phyloP scores from a whole-genome alignment of 108 stramenopile species.

The Skeletonema marinoi region DNA sequence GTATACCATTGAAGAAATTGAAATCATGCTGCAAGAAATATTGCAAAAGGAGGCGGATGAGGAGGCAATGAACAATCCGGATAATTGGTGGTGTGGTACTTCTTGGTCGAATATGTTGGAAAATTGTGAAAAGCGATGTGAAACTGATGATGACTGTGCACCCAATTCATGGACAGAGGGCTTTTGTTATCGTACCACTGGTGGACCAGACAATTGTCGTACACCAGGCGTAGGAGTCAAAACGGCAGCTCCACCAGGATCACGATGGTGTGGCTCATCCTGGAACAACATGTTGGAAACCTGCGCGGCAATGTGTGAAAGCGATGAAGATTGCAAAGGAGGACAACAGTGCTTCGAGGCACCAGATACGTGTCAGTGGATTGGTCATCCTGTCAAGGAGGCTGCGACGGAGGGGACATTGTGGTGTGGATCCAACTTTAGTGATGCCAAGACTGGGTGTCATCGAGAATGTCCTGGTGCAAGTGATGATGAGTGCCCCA shows the following conservation, averaged over 20 bases:
- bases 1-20: constrained; percentile 42
- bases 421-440: constrained; percentile 35
- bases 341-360: constrained; percentile 29
- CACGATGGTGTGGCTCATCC: constrained; percentile 36
- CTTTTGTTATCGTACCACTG: constrained; percentile 35
- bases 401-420: constrained; percentile 8
- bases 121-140: constrained; percentile 36
- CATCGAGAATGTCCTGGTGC: constrained; percentile 33
- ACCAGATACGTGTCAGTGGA: constrained; percentile 37
- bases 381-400: constrained; percentile 43
- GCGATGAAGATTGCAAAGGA: constrained; percentile 25
- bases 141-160: constrained; percentile 29
- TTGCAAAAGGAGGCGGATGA: constrained; percentile 20
- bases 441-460: constrained; percentile 31
- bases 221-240: constrained; percentile 30
- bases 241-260: not conserved
- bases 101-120: constrained; percentile 42
- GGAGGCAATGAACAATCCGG: constrained; percentile 30
- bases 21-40: constrained; percentile 17
- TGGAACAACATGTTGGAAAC: constrained; percentile 54
- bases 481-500: constrained; percentile 32
- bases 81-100: constrained; percentile 49
- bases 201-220: constrained; percentile 40
- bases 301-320: constrained; percentile 22
- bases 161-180: constrained; percentile 23